Percentiles rank a stretch among this genome's conserved stretches.
Conservation (phyloP, 2,329 filamentous ascomycete genomes). For the Colletotrichum endophyticum region DNA sequence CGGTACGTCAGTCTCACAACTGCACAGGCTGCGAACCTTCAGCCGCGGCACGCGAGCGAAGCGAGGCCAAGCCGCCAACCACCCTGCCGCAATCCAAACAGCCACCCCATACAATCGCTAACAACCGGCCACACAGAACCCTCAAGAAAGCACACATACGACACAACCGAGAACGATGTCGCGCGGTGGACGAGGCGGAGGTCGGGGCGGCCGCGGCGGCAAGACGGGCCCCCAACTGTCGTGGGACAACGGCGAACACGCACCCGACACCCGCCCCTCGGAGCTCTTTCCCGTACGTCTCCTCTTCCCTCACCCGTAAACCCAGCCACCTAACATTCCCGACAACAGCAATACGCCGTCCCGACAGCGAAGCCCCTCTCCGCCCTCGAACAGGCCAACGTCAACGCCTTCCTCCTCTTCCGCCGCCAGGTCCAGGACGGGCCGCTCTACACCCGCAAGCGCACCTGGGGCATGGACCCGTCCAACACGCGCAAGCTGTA, state of each 20-base stretch:
- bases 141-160: neutral
- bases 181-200: slow-evolving; percentile 51
- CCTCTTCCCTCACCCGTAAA: neutral
- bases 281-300: slow-evolving; percentile 61
- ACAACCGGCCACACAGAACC: neutral
- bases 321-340: neutral
- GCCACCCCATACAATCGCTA: neutral
- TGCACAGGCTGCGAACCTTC: neutral
- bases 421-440: slow-evolving; percentile 61
- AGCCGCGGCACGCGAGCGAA: neutral
- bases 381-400: slow-evolving; percentile 47
- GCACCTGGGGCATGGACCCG: slow-evolving; percentile 33
- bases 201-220: slow-evolving; percentile 51
- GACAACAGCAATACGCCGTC: slow-evolving; percentile 52
- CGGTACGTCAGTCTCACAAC: neutral
- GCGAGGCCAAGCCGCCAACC: neutral
- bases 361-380: slow-evolving; percentile 50
- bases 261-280: slow-evolving; percentile 61
- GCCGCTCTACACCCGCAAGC: slow-evolving; percentile 62
- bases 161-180: slow-evolving; percentile 40
- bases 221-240: slow-evolving; percentile 53
- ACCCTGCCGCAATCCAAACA: neutral
- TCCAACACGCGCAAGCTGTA: slow-evolving; percentile 48
- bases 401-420: slow-evolving; percentile 59
- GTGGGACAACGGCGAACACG: slow-evolving; percentile 54